Evolutionary conservation across 306 rosid genomes (phyloP).

Genomic region (apple (Malus domestica)): ASM211411v1 NC_041795.1:23594001-23594500

Average conservation of each 20-base stretch:
- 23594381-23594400: not conserved
- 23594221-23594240: not conserved
- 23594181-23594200: constrained; percentile 5
- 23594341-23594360: constrained; percentile 1
- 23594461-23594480: not conserved
- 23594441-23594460: not conserved
- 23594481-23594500: not conserved
- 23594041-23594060: constrained; percentile 31
- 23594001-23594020: constrained; percentile 2
- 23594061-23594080: constrained; percentile 22
- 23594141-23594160: constrained; percentile 50
- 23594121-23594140: constrained; percentile 53
- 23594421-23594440: not conserved
- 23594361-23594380: not conserved
- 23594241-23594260: not conserved
- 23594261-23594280: not conserved
- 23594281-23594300: not conserved
- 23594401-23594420: not conserved
- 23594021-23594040: constrained; percentile 12
- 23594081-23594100: constrained; percentile 25
- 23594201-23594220: not conserved
- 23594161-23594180: constrained; percentile 26
- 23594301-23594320: not conserved
- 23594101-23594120: constrained; percentile 42
- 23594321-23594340: not conserved